Percentiles rank a stretch among this genome's conserved stretches.
These are phyloP conservation scores for Ophiostoma australiae DNA, from an alignment of 2,329 filamentous ascomycete genomes.

Conservation along the genomic window DNA sequence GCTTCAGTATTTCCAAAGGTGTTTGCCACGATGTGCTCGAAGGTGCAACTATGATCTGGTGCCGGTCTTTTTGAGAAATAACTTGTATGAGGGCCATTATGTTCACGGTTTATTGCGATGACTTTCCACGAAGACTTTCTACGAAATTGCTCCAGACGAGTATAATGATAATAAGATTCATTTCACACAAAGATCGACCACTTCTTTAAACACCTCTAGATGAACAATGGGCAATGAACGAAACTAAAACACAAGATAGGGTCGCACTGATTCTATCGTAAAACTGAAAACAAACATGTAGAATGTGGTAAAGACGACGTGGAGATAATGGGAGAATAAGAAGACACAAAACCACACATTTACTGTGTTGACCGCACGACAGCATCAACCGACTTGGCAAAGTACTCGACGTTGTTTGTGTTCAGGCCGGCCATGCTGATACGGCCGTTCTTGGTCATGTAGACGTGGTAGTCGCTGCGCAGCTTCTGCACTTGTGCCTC, in stretches of 20 bases:
- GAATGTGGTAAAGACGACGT: neutral
- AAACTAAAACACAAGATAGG: neutral
- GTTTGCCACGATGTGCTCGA: neutral
- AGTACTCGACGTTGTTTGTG: slow-evolving; percentile 84
- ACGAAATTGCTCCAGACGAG: neutral
- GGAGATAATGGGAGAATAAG: neutral
- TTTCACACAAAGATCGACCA: neutral
- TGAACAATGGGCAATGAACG: neutral
- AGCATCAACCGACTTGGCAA: slow-evolving; percentile 82
- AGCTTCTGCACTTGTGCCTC: slow-evolving; percentile 70
- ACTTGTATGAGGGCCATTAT: neutral
- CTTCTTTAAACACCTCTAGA: neutral
- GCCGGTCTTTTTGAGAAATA: neutral
- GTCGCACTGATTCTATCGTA: neutral
- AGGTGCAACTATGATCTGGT: neutral
- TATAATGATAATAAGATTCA: neutral
- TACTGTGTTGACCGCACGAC: slow-evolving; percentile 57
- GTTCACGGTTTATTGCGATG: neutral
- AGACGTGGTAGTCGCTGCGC: slow-evolving; percentile 67
- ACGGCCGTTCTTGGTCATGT: slow-evolving; percentile 96
- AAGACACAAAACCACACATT: neutral
- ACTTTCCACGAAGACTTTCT: neutral
- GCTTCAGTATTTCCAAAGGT: neutral
- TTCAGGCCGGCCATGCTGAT: slow-evolving; percentile 99
- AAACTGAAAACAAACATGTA: slow-evolving; percentile 3